Evolutionary conservation across 768 basidiomycete species (phyloP).

Genomic region (Wakefieldia striispora): DNA sequence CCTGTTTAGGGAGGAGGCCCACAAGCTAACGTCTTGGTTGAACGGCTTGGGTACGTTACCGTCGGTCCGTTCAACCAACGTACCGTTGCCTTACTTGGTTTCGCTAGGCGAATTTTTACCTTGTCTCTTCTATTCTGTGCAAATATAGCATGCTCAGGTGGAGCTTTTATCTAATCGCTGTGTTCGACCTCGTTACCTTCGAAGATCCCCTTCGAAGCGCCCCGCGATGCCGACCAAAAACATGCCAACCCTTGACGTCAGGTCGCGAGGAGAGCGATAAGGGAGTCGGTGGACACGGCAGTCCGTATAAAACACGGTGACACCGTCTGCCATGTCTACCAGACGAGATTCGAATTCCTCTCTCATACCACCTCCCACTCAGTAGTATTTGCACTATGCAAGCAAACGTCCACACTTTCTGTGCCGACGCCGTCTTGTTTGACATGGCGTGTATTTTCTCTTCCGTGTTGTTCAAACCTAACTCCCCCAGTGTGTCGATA

Average conservation of each 20-base stretch:
- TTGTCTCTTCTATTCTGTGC: conserved; percentile 1
- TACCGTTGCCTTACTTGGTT: too few species aligned
- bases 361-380: background rate
- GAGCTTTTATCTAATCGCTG: conserved; percentile 8
- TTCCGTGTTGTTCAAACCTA: conserved; percentile 14
- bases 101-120: too few species aligned
- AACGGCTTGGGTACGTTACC: background rate
- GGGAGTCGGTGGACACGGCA: background rate
- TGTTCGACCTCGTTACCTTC: conserved; percentile 7
- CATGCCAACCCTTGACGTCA: conserved; percentile 32
- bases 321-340: background rate
- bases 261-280: conserved; percentile 5
- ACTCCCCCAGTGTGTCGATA: conserved; percentile 30
- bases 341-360: conserved; percentile 15
- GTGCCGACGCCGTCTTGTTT: conserved; percentile 59
- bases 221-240: conserved; percentile 1
- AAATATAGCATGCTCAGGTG: conserved; percentile 1
- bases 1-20: conserved; percentile 11
- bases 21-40: background rate
- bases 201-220: background rate
- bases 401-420: conserved; percentile 37
- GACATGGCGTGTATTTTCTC: conserved; percentile 55
- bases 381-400: conserved; percentile 17
- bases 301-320: conserved; percentile 21
- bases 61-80: background rate